These are phyloP conservation scores for Xylariaceae sp. DNA, from an alignment of 2,329 filamentous ascomycete species.

Conservation along the genomic window DNA sequence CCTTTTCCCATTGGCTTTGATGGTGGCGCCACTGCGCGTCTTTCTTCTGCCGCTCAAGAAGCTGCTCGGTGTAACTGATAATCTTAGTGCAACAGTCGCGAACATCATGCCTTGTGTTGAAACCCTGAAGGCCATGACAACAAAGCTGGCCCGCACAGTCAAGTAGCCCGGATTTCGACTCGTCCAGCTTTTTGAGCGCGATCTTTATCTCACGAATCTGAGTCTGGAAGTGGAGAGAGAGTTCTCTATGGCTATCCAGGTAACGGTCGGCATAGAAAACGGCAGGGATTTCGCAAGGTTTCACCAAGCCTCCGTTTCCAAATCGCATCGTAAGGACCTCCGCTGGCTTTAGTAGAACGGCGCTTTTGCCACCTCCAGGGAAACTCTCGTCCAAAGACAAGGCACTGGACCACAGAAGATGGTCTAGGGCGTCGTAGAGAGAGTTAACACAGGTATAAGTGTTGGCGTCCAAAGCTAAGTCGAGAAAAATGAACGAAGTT, in stretches of 20 bases:
- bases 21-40: constrained; percentile 29
- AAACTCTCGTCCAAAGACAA: constrained; percentile 34
- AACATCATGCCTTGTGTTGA: constrained; percentile 23
- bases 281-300: constrained; percentile 46
- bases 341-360: constrained; percentile 41
- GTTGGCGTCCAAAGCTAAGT: constrained; percentile 35
- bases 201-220: constrained; percentile 27
- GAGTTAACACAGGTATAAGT: constrained; percentile 39
- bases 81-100: constrained; percentile 25
- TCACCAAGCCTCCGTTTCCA: constrained; percentile 37
- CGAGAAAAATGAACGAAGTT: constrained; percentile 38
- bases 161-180: constrained; percentile 19
- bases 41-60: constrained; percentile 25
- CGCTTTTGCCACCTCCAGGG: constrained; percentile 37
- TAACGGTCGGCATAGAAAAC: constrained; percentile 53
- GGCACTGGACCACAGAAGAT: constrained; percentile 44
- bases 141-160: constrained; percentile 20
- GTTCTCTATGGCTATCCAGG: constrained; percentile 39
- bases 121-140: constrained; percentile 22
- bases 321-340: constrained; percentile 49
- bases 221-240: constrained; percentile 42
- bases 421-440: constrained; percentile 45
- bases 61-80: constrained; percentile 20
- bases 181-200: constrained; percentile 23
- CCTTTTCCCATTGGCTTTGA: constrained; percentile 19